Evolutionary conservation across 352 stramenopile species (phyloP).

Genomic region (Phytophthora pinifolia): DNA sequence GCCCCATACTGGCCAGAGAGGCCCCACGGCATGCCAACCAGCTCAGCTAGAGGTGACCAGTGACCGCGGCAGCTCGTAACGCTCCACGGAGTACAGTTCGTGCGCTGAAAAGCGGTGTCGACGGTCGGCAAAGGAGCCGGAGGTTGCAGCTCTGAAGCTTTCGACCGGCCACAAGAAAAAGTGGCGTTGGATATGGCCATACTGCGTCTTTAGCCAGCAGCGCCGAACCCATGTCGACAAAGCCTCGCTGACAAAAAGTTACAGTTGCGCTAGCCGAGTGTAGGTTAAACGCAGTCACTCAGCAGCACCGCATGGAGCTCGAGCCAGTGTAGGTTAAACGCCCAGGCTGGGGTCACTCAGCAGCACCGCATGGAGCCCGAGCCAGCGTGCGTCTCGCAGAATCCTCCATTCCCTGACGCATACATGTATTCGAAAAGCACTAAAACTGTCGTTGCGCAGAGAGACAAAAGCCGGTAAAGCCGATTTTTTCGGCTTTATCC

Average conservation of each 20-base stretch:
- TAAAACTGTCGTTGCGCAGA: too few relatives aligned
- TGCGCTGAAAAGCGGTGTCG: slow-evolving; percentile 9
- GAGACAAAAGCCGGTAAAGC: too few relatives aligned
- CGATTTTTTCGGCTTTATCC: too few relatives aligned
- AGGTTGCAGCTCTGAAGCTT: not conserved
- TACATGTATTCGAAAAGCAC: too few relatives aligned
- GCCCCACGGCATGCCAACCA: slow-evolving; percentile 1
- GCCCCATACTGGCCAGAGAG: not conserved
- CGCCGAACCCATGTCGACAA: slow-evolving; percentile 6
- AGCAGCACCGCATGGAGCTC: too few relatives aligned
- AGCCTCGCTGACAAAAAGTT: slow-evolving; percentile 1
- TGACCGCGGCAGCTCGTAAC: slow-evolving; percentile 8
- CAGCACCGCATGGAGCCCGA: not conserved
- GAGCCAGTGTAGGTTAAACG: too few relatives aligned
- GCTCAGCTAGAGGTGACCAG: slow-evolving; percentile 15
- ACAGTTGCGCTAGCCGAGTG: too few relatives aligned
- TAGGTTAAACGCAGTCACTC: too few relatives aligned
- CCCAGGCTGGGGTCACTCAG: too few relatives aligned
- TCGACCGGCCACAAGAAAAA: slow-evolving; percentile 20
- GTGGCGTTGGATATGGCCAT: not conserved
- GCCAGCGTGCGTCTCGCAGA: slow-evolving; percentile 8
- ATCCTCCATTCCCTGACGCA: not conserved
- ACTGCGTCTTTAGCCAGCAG: not conserved
- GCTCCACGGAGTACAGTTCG: slow-evolving; percentile 11
- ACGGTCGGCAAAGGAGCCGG: slow-evolving; percentile 11